These are phyloP conservation scores for Leishmania amazonensis DNA, from an alignment of 208 protist species.

Conservation along the genomic window DNA sequence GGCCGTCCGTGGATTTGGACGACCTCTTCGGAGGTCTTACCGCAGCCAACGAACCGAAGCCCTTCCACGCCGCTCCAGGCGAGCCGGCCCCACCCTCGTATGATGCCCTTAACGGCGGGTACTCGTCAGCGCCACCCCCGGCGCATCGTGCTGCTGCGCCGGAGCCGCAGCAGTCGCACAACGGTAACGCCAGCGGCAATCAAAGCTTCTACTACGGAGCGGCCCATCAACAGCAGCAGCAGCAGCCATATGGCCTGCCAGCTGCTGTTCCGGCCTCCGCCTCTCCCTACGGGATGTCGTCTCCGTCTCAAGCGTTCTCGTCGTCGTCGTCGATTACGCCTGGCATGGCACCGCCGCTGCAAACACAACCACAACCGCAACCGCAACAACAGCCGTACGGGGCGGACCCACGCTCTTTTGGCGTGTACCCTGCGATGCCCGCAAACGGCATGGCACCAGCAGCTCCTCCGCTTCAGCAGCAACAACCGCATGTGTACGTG, in stretches of 20 bases:
- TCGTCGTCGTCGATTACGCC: constrained; percentile 3
- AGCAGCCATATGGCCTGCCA: background rate
- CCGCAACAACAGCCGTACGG: constrained; percentile 8
- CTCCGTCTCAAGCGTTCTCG: background rate
- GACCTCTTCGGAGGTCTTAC: constrained; percentile 68
- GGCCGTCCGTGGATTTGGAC: constrained; percentile 51
- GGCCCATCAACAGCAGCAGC: constrained; percentile 12
- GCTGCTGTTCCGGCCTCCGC: background rate
- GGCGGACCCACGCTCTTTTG: background rate
- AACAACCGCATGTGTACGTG: constrained; percentile 10
- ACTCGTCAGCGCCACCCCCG: constrained; percentile 20
- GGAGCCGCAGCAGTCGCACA: constrained; percentile 9
- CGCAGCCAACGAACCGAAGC: constrained; percentile 12
- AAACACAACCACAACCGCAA: constrained; percentile 11
- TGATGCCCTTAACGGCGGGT: constrained; percentile 14
- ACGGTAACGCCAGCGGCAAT: background rate
- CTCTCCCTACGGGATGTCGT: background rate
- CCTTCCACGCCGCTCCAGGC: background rate
- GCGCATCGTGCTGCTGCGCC: background rate
- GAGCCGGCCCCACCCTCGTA: constrained; percentile 29
- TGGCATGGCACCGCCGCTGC: background rate
- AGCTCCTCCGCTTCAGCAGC: constrained; percentile 7
- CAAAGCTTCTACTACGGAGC: background rate
- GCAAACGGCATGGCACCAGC: background rate
- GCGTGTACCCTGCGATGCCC: background rate